Evolutionary conservation across 2,329 filamentous ascomycete genomes (phyloP).

Genomic region (Nannizziopsis arthrosporioides): DNA sequence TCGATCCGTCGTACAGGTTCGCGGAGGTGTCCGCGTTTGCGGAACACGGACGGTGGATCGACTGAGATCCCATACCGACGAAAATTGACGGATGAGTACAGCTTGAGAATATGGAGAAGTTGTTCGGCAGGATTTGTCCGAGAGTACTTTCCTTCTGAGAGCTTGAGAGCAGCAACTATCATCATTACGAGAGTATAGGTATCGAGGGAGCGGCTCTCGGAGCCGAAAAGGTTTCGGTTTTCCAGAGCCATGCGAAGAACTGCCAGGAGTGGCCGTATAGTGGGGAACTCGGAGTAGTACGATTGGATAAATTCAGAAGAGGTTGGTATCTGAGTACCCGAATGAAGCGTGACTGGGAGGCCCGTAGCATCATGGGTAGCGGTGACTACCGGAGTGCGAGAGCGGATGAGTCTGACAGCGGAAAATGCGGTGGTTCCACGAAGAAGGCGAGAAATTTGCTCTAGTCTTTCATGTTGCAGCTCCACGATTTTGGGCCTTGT

Average conservation of each 20-base stretch:
- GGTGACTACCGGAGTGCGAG: slow-evolving; percentile 24
- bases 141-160: slow-evolving; percentile 27
- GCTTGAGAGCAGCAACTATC: slow-evolving; percentile 43
- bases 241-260: slow-evolving; percentile 42
- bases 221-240: slow-evolving; percentile 39
- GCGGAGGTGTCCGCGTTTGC: slow-evolving; percentile 20
- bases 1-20: background rate
- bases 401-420: slow-evolving; percentile 17
- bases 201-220: slow-evolving; percentile 39
- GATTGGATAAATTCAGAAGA: slow-evolving; percentile 35
- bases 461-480: slow-evolving; percentile 19
- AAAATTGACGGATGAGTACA: slow-evolving; percentile 40
- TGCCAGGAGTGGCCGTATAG: slow-evolving; percentile 40
- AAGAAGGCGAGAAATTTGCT: slow-evolving; percentile 19
- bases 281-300: slow-evolving; percentile 40
- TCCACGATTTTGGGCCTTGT: slow-evolving; percentile 24
- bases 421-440: slow-evolving; percentile 17
- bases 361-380: slow-evolving; percentile 38
- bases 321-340: slow-evolving; percentile 29
- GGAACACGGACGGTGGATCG: slow-evolving; percentile 37
- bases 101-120: slow-evolving; percentile 40
- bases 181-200: slow-evolving; percentile 48
- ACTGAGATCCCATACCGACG: slow-evolving; percentile 39
- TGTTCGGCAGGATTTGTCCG: slow-evolving; percentile 25
- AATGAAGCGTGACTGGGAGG: slow-evolving; percentile 43